Conservation (phyloP, 495 filamentous ascomycete species). For the Talaromyces thailandensis region DNA sequence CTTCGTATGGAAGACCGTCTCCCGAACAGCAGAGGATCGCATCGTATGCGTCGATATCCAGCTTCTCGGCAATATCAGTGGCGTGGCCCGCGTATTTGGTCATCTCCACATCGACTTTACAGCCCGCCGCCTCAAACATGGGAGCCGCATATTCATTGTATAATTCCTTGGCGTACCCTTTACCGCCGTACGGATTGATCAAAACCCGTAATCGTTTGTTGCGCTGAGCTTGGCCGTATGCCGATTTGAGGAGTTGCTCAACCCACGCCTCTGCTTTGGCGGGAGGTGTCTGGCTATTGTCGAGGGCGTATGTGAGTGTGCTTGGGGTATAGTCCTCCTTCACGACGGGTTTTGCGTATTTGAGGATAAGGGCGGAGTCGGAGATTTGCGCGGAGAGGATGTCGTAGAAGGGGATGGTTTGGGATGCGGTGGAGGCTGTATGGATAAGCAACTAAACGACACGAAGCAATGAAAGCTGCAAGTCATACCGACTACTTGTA, state of each 20-base stretch:
- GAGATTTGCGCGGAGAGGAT: conserved; percentile 70
- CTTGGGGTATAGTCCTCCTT: conserved; percentile 49
- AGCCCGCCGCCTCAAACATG: conserved; percentile 74
- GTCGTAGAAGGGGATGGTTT: conserved; percentile 69
- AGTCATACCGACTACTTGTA: background rate
- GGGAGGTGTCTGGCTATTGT: conserved; percentile 37
- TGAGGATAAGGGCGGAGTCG: conserved; percentile 56
- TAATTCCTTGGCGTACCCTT: conserved; percentile 63
- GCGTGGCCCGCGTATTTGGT: conserved; percentile 72
- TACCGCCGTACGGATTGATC: conserved; percentile 84
- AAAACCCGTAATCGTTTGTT: conserved; percentile 76
- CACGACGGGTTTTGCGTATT: conserved; percentile 54
- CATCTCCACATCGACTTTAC: conserved; percentile 63
- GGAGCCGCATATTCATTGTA: conserved; percentile 73
- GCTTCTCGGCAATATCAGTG: conserved; percentile 61
- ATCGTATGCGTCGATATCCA: conserved; percentile 77
- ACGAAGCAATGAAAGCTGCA: background rate
- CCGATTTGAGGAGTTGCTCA: conserved; percentile 49
- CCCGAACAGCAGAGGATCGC: conserved; percentile 84
- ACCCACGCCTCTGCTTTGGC: conserved; percentile 50
- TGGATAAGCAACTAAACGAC: background rate
- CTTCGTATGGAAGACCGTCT: conserved; percentile 85
- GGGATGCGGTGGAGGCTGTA: conserved; percentile 27
- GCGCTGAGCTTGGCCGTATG: conserved; percentile 65
- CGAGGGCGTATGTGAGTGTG: conserved; percentile 52